Conservation (phyloP, 2,329 filamentous ascomycete genomes). For the Purpureocillium takamizusanense region DNA sequence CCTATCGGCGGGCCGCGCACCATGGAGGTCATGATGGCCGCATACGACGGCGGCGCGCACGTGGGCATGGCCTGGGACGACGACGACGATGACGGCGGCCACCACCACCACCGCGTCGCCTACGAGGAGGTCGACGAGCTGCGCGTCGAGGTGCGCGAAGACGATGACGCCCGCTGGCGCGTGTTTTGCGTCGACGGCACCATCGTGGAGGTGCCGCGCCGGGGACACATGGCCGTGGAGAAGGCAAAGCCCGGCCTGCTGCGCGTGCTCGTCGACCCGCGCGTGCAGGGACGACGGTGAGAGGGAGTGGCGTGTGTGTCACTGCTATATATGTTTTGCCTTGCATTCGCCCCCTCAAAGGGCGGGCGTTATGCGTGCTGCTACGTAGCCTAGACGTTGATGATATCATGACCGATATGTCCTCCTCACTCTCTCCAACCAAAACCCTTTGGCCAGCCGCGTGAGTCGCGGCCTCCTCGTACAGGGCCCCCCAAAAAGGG, state of each 20-base stretch:
- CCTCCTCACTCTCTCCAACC: too few species aligned
- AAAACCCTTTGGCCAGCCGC: too few species aligned
- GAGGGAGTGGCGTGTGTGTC: too few species aligned
- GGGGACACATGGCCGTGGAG: conserved; percentile 61
- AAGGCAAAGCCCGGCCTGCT: conserved; percentile 34
- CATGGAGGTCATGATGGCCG: conserved; percentile 67
- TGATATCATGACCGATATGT: too few species aligned
- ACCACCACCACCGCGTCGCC: conserved; percentile 42
- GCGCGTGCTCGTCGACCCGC: conserved; percentile 32
- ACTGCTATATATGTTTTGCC: too few species aligned
- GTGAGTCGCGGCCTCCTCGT: too few species aligned
- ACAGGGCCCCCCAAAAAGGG: too few species aligned
- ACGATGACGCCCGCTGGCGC: conserved; percentile 64
- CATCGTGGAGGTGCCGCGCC: conserved; percentile 64
- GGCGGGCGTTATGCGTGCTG: too few species aligned
- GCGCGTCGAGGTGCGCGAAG: conserved; percentile 58
- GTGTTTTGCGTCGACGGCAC: conserved; percentile 88
- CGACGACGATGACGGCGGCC: conserved; percentile 18
- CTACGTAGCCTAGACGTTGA: too few species aligned
- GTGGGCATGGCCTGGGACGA: conserved; percentile 40
- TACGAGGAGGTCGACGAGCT: conserved; percentile 66
- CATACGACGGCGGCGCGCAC: conserved; percentile 49
- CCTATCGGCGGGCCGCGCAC: conserved; percentile 53
- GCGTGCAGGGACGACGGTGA: conserved; percentile 8
- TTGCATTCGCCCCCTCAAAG: too few species aligned